Evolutionary conservation across 805 yeast species (phyloP), one percentile per base, ranked within the genome.

Genomic region (Blastobotrys parvus): DNA sequence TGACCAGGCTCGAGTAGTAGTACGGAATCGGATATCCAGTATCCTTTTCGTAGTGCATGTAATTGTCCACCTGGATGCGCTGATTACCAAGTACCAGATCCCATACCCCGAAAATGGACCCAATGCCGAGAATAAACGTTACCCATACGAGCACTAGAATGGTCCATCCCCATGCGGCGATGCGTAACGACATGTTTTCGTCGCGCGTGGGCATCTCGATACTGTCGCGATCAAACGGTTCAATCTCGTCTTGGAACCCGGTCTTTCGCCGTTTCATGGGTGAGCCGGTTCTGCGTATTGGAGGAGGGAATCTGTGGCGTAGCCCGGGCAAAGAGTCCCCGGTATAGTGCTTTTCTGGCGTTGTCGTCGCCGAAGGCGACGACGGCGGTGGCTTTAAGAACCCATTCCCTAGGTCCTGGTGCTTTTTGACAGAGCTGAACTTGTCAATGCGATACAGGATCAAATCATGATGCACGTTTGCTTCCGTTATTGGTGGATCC

Each of bases 1-100:
- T 41, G 4, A 62, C 17, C 1, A 68, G 55, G 5, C 62, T 50
- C 1, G 64, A 58, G 47, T 68, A 65, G 50, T 72, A 72, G 27
- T 58, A 58, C 4, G 51, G 55, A 3, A 69, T 50, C 1, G 72
- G 72, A 47, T 61, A 60, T 30, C 67, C 72, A 17, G 61, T 58
- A 8, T 31, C 47, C 16, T 51, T 48, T 31, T 57, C 58, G 37
- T 44, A 51, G 22, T 51, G 48, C 15, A 35, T 38, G 27, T 51
- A 46, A 18, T 21, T 35, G 11, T 25, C 3, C 15, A 42, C 29
- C 34, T 11, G 20, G 4, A 27, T n/a, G 11, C 25, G 35, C 44
- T 35, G 35, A 25, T 20, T 18, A 7, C 29, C 29, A 7, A 25
- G 29, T 8, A 11, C 29, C 29, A 25, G 11, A 25, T 25, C 29